Conservation (phyloP, 192 early-diverging fungal species). For the Entophlyctis luteolus region DNA sequence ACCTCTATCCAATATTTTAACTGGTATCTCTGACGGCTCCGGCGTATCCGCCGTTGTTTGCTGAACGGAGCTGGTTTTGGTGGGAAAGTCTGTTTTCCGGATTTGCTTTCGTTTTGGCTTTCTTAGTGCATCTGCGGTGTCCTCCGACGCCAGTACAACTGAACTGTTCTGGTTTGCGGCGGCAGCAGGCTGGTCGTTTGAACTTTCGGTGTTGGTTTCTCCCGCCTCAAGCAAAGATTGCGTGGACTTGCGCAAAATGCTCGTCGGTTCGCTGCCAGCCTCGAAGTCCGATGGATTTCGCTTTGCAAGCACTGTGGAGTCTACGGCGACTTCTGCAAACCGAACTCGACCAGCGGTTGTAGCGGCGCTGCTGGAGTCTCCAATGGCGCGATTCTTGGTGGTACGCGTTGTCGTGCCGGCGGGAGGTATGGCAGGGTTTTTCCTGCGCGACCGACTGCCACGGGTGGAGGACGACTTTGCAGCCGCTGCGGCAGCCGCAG, state of each 20-base stretch:
- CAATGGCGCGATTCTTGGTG: neutral
- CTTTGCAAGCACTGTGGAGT: neutral
- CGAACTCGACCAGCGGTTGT: neutral
- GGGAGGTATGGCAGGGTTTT: neutral
- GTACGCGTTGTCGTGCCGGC: neutral
- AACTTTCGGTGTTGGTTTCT: neutral
- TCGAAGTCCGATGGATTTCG: neutral
- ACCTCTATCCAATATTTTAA: neutral
- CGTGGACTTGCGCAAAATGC: slow-evolving; percentile 11
- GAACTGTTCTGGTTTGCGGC: neutral
- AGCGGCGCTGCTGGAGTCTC: neutral
- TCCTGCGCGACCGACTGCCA: neutral
- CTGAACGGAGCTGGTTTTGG: no score
- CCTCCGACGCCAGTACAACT: neutral
- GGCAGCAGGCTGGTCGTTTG: neutral
- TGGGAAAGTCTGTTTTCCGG: neutral
- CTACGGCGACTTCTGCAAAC: neutral
- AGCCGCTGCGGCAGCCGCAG: neutral
- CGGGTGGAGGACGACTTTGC: neutral
- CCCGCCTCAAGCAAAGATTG: neutral
- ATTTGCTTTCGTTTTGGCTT: no score
- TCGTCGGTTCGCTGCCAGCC: neutral
- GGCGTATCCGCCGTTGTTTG: no score
- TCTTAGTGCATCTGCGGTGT: no score
- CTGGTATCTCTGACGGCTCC: no score